Base-by-base conservation (phyloP, 2,329 filamentous ascomycete genomes). In the Plectosphaerella cucumerina region DNA sequence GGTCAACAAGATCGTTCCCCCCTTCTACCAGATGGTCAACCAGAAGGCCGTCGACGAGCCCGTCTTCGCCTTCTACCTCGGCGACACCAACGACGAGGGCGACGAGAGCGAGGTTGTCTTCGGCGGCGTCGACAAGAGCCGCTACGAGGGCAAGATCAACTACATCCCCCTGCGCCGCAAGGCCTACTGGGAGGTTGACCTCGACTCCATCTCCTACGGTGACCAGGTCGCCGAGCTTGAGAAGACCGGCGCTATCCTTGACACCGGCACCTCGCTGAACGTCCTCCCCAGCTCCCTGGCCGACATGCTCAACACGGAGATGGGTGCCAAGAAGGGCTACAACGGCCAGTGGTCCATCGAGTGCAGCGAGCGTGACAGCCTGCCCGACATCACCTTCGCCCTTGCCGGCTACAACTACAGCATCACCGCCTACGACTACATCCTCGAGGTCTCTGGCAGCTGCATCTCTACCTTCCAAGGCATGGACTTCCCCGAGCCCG, bases 151-250 rank as follows among this genome's bases (percentile, higher is more conserved):
- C 65, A 86, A 97, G 72, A 82, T 99, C 64, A 89, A 86, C 68
- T 95, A 91, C 71, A 90, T 99, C 60, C 94, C 94, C 50, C 84
- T 99, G 61, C 90, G 94, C 71, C 90, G 94, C 70, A 97, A 97
- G 87, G 94, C 94, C 47, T 99, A 99, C 83, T 99, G 94, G 94
- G 94, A 99, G 81, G 93, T 99, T 50, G 92, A 97, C 65, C 85
- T 99, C 55, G 87, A 97, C 65, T 81, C 90, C 58, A 94, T 99
- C 74, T 85, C 87, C 50, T 90, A 97, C 58, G 95, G 94, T 62
- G 81, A 92, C 49, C 83, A 89, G 66, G 86, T 84, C 59, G 92
- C 92, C 55, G 88, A 96, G 71, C 85, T 97, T 58, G 93, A 97
- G 59, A 84, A 90, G 79, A 97, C 91, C 53, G 95, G 94, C 75